A percentile compares a stretch with the other conserved stretches of the same genome.
Evolutionary conservation across 257 asterid genomes (phyloP).

Genomic region (Asclepias syriaca): DNA sequence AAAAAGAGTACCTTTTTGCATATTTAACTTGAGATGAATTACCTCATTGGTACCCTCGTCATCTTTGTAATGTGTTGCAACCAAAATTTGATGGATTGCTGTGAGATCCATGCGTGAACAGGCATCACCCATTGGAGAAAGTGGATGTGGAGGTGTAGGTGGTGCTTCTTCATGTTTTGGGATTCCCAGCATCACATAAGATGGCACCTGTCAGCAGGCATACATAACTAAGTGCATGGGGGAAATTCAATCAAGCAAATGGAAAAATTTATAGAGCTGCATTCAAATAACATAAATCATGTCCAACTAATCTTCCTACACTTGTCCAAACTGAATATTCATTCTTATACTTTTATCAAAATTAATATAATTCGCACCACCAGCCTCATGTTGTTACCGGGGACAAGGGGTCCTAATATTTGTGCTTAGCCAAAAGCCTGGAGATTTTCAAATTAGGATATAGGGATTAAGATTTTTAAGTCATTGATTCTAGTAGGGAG

Average conservation of each 20-base stretch:
- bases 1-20: not conserved
- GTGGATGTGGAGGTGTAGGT: slow-evolving; percentile 88
- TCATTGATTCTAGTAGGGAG: not conserved
- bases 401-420: not conserved
- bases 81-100: slow-evolving; percentile 93
- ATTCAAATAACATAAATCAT: not conserved
- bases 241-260: not conserved
- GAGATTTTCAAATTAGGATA: not conserved
- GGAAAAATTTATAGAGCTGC: not conserved
- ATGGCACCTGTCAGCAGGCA: slow-evolving; percentile 55
- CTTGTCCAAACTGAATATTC: not conserved
- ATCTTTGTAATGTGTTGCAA: slow-evolving; percentile 84
- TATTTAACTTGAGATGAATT: slow-evolving; percentile 18
- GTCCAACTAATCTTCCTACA: not conserved
- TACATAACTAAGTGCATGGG: slow-evolving; percentile 4
- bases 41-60: slow-evolving; percentile 97
- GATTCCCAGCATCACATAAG: slow-evolving; percentile 88
- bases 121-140: slow-evolving; percentile 93
- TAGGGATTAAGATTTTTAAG: not conserved
- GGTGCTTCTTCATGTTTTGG: slow-evolving; percentile 80
- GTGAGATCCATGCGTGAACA: slow-evolving; percentile 94
- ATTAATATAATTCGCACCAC: not conserved
- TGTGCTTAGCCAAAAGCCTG: not conserved
- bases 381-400: not conserved
- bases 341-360: not conserved